Percentiles rank a stretch among this genome's conserved stretches.
Conservation (phyloP, 441 rosid species). For the Aleurites moluccanus region DNA sequence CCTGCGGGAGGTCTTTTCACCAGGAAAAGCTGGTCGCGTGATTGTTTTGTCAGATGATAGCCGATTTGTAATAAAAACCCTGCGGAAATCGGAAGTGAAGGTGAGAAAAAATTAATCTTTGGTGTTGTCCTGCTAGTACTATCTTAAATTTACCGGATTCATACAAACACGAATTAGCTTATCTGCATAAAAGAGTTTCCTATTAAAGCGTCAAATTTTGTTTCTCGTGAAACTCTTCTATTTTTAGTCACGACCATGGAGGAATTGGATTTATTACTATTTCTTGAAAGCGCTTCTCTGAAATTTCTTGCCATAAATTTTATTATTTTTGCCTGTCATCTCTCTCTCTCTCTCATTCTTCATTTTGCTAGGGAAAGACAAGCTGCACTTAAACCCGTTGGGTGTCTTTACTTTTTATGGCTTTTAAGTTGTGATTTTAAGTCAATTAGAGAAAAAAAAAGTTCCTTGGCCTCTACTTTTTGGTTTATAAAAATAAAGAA, state of each 20-base stretch:
- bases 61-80: slow-evolving; percentile 44
- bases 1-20: slow-evolving; percentile 37
- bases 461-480: background rate
- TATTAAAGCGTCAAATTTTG: background rate
- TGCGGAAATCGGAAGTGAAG: slow-evolving; percentile 54
- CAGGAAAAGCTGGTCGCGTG: slow-evolving; percentile 37
- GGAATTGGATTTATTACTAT: background rate
- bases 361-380: background rate
- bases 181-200: background rate
- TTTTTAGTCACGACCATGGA: background rate
- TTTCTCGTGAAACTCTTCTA: no score
- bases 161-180: background rate
- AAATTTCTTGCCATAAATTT: background rate
- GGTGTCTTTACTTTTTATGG: background rate
- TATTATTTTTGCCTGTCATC: background rate
- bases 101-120: slow-evolving; percentile 29
- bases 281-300: background rate
- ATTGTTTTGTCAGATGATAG: slow-evolving; percentile 39
- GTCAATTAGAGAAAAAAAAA: background rate
- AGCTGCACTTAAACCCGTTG: background rate
- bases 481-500: background rate
- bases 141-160: background rate
- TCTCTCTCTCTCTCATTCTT: background rate
- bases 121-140: background rate
- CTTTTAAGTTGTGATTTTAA: background rate